Percentiles rank a stretch among this genome's conserved stretches.
These are phyloP conservation scores for Solanum infundibuliforme DNA, from an alignment of 257 asterid genomes.

Conservation along the genomic window DNA sequence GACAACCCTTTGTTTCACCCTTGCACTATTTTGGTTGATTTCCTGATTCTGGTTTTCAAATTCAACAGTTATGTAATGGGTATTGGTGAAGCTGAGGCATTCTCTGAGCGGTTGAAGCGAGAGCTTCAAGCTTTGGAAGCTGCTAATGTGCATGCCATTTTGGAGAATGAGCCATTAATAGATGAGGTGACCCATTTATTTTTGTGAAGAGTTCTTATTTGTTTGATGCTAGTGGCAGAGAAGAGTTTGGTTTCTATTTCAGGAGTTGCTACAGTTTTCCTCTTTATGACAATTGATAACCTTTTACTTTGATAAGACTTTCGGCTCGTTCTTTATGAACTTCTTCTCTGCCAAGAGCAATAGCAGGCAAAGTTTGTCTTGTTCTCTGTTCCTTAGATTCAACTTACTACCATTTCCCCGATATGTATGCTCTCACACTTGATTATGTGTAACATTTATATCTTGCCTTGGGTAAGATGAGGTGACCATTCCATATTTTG, in stretches of 20 bases:
- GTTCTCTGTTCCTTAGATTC: neutral
- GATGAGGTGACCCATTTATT: conserved; percentile 39
- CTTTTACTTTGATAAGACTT: neutral
- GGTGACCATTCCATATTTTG: neutral
- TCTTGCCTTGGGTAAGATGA: neutral
- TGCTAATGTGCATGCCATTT: conserved; percentile 93
- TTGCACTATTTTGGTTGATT: neutral
- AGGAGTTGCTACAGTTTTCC: conserved; percentile 9
- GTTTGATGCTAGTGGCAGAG: neutral
- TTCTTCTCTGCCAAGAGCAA: neutral
- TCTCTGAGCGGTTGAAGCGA: conserved; percentile 92
- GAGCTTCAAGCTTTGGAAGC: conserved; percentile 99
- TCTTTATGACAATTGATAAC: neutral
- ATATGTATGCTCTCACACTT: neutral
- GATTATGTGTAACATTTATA: neutral
- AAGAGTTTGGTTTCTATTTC: neutral
- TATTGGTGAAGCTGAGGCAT: conserved; percentile 96
- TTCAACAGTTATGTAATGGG: conserved; percentile 93
- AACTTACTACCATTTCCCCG: neutral
- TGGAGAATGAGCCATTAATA: conserved; percentile 87
- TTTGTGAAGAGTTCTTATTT: conserved; percentile 1
- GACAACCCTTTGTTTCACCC: neutral
- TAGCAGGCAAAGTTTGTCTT: neutral
- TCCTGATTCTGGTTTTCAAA: conserved; percentile 2
- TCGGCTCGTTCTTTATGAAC: neutral